Evolutionary conservation across 2,329 filamentous ascomycete species (phyloP).

Genomic region (Thielaviopsis punctulata): DNA sequence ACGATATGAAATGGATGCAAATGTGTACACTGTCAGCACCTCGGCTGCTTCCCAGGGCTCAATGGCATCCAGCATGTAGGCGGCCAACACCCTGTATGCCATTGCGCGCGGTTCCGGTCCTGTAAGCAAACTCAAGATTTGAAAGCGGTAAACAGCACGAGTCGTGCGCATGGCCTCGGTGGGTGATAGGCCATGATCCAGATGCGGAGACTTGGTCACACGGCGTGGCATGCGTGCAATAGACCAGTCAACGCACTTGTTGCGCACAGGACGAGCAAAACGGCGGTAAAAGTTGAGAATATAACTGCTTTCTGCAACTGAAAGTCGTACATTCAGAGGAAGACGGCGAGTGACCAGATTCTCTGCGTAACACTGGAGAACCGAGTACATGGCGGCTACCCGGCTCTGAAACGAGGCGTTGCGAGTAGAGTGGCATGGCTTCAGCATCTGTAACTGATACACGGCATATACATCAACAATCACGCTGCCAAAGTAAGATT

Average conservation of each 20-base stretch:
- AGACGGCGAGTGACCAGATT: background rate
- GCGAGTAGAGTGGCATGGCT: background rate
- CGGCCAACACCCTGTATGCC: background rate
- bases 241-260: conserved; percentile 1
- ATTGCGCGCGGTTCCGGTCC: background rate
- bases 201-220: background rate
- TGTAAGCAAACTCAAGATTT: conserved; percentile 5
- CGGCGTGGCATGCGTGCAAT: conserved; percentile 4
- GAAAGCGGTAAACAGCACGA: conserved; percentile 9
- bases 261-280: conserved; percentile 4
- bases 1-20: conserved; percentile 2
- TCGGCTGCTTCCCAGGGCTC: conserved; percentile 11
- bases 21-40: conserved; percentile 7
- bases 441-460: conserved; percentile 8
- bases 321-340: background rate
- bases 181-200: background rate
- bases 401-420: background rate
- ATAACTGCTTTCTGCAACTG: conserved; percentile 3
- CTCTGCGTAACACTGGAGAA: background rate
- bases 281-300: conserved; percentile 8
- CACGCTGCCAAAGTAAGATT: conserved; percentile 5
- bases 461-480: conserved; percentile 7
- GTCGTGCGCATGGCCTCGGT: conserved; percentile 5
- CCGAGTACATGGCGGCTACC: background rate
- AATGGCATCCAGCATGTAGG: conserved; percentile 4